Evolutionary conservation across 2,329 filamentous ascomycete species (phyloP).

Genomic region (Aspergillus ruber): DNA sequence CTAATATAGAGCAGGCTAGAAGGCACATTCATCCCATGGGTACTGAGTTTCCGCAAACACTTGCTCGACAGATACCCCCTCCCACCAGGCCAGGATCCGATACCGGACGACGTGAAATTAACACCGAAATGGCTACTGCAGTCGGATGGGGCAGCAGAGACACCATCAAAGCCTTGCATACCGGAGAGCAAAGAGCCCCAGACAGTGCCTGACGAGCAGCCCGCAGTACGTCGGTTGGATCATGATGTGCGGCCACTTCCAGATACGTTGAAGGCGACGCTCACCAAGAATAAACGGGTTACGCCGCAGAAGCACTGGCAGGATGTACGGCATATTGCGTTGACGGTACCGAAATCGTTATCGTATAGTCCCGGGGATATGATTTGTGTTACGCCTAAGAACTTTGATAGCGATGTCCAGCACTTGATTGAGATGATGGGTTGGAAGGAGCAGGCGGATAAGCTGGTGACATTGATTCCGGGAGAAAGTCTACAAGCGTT

Average conservation of each 20-base stretch:
- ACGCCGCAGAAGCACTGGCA: conserved; percentile 81
- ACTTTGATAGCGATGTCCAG: conserved; percentile 74
- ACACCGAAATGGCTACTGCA: conserved; percentile 64
- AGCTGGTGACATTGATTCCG: conserved; percentile 50
- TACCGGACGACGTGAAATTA: conserved; percentile 67
- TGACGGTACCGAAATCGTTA: conserved; percentile 44
- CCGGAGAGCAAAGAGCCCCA: conserved; percentile 3
- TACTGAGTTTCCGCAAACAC: conserved; percentile 57
- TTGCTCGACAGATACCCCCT: conserved; percentile 65
- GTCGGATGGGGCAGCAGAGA: not conserved
- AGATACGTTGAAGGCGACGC: conserved; percentile 48
- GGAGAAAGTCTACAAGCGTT: conserved; percentile 17
- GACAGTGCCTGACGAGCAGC: conserved; percentile 8
- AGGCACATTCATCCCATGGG: conserved; percentile 74
- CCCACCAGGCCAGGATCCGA: conserved; percentile 58
- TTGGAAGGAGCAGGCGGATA: conserved; percentile 70
- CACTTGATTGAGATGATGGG: conserved; percentile 69
- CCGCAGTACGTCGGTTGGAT: conserved; percentile 25
- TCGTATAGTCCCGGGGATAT: conserved; percentile 68
- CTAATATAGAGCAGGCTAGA: conserved; percentile 57
- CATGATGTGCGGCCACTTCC: conserved; percentile 53
- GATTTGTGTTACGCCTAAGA: conserved; percentile 77
- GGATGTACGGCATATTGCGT: conserved; percentile 75
- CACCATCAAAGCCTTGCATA: not conserved
- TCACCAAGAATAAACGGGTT: conserved; percentile 63